These are phyloP conservation scores for Grammothele lineata DNA, from an alignment of 768 basidiomycete species.

Conservation along the genomic window DNA sequence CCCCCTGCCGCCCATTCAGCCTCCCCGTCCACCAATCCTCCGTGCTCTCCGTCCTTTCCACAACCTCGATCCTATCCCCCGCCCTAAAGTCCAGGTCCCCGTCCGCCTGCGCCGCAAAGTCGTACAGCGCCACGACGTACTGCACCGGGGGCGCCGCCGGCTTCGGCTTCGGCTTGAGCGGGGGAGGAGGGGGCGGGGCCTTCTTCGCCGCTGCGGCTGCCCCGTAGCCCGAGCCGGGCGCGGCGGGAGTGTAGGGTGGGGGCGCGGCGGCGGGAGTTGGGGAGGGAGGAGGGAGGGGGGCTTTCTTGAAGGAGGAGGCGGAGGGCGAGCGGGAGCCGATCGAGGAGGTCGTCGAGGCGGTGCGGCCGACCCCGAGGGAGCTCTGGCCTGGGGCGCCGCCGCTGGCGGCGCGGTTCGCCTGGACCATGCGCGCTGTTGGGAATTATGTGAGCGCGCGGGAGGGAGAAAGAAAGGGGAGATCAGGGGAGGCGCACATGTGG, in stretches of 20 bases:
- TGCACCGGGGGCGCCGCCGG: slow-evolving; percentile 52
- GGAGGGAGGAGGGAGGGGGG: slow-evolving; percentile 37
- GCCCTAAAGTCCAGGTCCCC: slow-evolving; percentile 88
- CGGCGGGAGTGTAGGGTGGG: slow-evolving; percentile 36
- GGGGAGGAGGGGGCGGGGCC: slow-evolving; percentile 89
- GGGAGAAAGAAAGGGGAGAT: background rate
- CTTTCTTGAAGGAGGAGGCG: slow-evolving; percentile 37
- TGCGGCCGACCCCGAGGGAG: slow-evolving; percentile 12
- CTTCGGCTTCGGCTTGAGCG: slow-evolving; percentile 85
- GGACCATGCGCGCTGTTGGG: slow-evolving; percentile 60
- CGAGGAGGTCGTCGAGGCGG: slow-evolving; percentile 20
- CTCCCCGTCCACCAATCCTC: slow-evolving; percentile 99
- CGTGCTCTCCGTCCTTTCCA: slow-evolving; percentile 72
- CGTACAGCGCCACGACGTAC: slow-evolving; percentile 92
- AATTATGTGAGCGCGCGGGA: background rate
- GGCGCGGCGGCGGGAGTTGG: slow-evolving; percentile 26
- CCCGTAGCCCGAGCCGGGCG: slow-evolving; percentile 24
- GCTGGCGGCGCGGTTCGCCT: slow-evolving; percentile 39
- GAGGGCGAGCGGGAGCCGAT: slow-evolving; percentile 28
- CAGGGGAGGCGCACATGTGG: slow-evolving; percentile 61
- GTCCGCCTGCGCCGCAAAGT: slow-evolving; percentile 91
- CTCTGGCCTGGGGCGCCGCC: slow-evolving; percentile 5
- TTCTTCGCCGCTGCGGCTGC: slow-evolving; percentile 54
- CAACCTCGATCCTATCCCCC: slow-evolving; percentile 88
- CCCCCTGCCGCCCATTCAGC: slow-evolving; percentile 77